These are phyloP conservation scores for Penicillium sp. DNA, from an alignment of 2,329 filamentous ascomycete species.

Conservation along the genomic window DNA sequence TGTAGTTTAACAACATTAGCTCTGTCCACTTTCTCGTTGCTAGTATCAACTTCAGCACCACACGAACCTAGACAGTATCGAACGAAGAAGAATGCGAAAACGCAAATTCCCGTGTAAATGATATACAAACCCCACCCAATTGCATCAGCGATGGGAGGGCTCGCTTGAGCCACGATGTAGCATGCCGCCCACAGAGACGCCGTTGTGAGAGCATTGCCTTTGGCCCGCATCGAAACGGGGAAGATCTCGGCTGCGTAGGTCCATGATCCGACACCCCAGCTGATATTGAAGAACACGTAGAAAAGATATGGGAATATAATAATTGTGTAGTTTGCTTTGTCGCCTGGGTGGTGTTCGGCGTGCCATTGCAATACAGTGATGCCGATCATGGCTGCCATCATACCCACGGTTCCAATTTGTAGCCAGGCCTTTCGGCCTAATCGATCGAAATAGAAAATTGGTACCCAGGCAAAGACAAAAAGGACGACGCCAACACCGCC, in stretches of 20 bases:
- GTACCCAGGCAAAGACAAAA: conserved; percentile 23
- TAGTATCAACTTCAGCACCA: not conserved
- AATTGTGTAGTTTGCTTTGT: conserved; percentile 17
- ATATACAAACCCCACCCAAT: conserved; percentile 26
- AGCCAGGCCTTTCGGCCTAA: conserved; percentile 25
- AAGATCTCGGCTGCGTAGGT: conserved; percentile 27
- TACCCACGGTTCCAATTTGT: conserved; percentile 23
- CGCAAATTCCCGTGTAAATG: conserved; percentile 23
- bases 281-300: conserved; percentile 28
- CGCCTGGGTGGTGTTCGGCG: conserved; percentile 13
- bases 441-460: conserved; percentile 23
- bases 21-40: not conserved
- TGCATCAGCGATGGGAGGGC: conserved; percentile 18
- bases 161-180: conserved; percentile 25
- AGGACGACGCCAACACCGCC: conserved; percentile 22
- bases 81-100: conserved; percentile 23
- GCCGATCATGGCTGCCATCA: conserved; percentile 23
- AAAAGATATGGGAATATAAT: conserved; percentile 26
- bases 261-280: conserved; percentile 26
- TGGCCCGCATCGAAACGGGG: conserved; percentile 21
- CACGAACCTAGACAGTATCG: conserved; percentile 19
- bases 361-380: conserved; percentile 24
- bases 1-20: not conserved
- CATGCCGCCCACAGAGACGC: conserved; percentile 20
- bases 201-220: conserved; percentile 19